Evolutionary conservation across 2,329 filamentous ascomycete genomes (phyloP).

Genomic region (Periconia sp.): DNA sequence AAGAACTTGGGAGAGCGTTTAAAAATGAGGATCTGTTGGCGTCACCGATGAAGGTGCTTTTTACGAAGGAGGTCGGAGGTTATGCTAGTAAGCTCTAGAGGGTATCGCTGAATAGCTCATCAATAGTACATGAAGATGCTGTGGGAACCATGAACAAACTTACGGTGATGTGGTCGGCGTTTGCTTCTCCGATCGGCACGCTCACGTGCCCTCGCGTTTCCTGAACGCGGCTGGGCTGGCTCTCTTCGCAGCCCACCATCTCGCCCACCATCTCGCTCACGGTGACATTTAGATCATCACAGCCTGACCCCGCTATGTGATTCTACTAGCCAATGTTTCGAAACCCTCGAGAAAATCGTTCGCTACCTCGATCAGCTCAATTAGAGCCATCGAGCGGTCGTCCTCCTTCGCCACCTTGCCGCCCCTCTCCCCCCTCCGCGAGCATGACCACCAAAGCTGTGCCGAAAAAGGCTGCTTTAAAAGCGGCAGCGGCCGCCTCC

Average conservation of each 20-base stretch:
- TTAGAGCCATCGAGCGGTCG: conserved; percentile 57
- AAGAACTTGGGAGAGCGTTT: conserved; percentile 25
- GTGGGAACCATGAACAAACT: no score
- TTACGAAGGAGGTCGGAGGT: conserved; percentile 37
- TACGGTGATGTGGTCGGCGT: no score
- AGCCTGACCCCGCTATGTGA: conserved; percentile 4
- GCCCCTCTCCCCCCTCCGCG: conserved; percentile 16
- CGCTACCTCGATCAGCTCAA: conserved; percentile 39
- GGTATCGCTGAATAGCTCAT: no score
- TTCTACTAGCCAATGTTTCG: conserved; percentile 56
- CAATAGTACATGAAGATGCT: no score
- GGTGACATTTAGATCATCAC: no score
- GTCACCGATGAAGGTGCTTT: conserved; percentile 32
- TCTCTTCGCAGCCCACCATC: no score
- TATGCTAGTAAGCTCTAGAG: conserved; percentile 24
- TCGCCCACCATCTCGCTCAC: no score
- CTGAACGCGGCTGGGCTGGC: no score
- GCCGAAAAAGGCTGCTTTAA: conserved; percentile 26
- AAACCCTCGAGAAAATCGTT: conserved; percentile 58
- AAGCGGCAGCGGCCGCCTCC: conserved; percentile 15
- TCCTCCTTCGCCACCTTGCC: conserved; percentile 58
- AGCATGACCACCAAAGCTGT: conserved; percentile 31
- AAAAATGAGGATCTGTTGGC: conserved; percentile 38
- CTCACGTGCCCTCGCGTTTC: no score
- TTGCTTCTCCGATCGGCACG: no score